Evolutionary conservation across 257 asterid species (phyloP).

Genomic region (Plantago ovata): DNA sequence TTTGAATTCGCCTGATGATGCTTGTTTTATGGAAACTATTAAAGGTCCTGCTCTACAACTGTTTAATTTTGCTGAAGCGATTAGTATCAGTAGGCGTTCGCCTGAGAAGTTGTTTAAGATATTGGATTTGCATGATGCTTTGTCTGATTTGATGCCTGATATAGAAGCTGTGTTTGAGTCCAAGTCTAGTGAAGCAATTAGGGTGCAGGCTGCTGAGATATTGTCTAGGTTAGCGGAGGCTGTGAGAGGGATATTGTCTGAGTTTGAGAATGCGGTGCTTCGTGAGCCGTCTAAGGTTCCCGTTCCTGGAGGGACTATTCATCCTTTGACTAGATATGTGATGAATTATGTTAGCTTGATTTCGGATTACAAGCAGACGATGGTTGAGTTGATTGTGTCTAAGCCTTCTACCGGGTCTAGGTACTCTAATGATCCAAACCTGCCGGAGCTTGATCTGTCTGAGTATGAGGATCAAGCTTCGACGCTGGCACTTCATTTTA

Average conservation of each 20-base stretch:
- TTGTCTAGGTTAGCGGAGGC: slow-evolving; percentile 41
- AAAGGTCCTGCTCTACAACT: slow-evolving; percentile 37
- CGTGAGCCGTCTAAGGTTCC: slow-evolving; percentile 34
- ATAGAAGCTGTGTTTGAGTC: slow-evolving; percentile 34
- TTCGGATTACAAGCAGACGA: slow-evolving; percentile 36
- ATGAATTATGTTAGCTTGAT: slow-evolving; percentile 42
- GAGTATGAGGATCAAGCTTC: slow-evolving; percentile 33
- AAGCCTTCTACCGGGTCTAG: slow-evolving; percentile 36
- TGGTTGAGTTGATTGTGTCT: slow-evolving; percentile 34
- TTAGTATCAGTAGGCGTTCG: slow-evolving; percentile 35
- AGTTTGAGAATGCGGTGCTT: slow-evolving; percentile 45
- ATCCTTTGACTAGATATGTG: slow-evolving; percentile 48
- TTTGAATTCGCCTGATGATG: slow-evolving; percentile 25
- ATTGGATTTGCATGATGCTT: slow-evolving; percentile 38
- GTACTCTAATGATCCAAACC: slow-evolving; percentile 27
- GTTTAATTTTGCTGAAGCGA: slow-evolving; percentile 44
- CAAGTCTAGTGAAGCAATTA: slow-evolving; percentile 29
- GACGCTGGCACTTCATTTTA: slow-evolving; percentile 32
- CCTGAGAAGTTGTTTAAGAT: slow-evolving; percentile 49
- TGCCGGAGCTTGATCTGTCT: slow-evolving; percentile 32
- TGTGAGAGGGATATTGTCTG: slow-evolving; percentile 36
- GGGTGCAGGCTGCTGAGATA: slow-evolving; percentile 32
- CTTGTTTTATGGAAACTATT: slow-evolving; percentile 38
- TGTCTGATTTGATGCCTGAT: slow-evolving; percentile 29
- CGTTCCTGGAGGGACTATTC: slow-evolving; percentile 42